These are phyloP conservation scores for Begonia masoniana DNA, from an alignment of 306 rosid species.

Conservation along the genomic window DNA sequence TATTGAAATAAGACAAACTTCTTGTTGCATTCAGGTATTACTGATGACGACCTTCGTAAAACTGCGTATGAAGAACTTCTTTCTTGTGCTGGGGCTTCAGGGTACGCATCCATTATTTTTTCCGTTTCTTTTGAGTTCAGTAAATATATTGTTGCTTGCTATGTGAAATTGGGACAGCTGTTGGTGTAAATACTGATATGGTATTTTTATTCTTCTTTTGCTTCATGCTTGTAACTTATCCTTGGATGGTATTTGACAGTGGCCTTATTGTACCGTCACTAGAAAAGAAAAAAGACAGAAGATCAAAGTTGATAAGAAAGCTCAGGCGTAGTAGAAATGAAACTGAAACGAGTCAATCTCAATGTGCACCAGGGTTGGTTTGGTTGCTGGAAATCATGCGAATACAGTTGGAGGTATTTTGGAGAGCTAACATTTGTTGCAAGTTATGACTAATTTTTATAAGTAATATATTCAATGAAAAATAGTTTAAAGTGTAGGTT, in stretches of 20 bases:
- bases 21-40: constrained; percentile 32
- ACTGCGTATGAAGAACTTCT: constrained; percentile 83
- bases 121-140: constrained; percentile 3
- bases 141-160: not conserved
- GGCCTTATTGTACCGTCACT: constrained; percentile 90
- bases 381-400: constrained; percentile 92
- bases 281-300: constrained; percentile 92
- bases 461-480: too few species aligned
- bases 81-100: constrained; percentile 97
- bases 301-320: constrained; percentile 70
- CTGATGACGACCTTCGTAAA: constrained; percentile 90
- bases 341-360: constrained; percentile 59
- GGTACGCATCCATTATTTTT: constrained; percentile 35
- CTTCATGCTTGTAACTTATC: constrained; percentile 3
- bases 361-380: constrained; percentile 72
- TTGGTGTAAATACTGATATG: not conserved
- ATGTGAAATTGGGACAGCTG: not conserved
- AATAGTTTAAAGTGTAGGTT: too few species aligned
- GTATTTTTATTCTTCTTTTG: constrained; percentile 2
- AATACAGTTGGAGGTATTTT: constrained; percentile 90
- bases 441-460: too few species aligned
- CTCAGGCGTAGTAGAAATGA: constrained; percentile 95
- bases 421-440: too few species aligned
- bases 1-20: not conserved
- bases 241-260: constrained; percentile 24